Evolutionary conservation across 805 yeast genomes (phyloP), one percentile per base, ranked within the genome.

Genomic region (Danielia reshetovae): DNA sequence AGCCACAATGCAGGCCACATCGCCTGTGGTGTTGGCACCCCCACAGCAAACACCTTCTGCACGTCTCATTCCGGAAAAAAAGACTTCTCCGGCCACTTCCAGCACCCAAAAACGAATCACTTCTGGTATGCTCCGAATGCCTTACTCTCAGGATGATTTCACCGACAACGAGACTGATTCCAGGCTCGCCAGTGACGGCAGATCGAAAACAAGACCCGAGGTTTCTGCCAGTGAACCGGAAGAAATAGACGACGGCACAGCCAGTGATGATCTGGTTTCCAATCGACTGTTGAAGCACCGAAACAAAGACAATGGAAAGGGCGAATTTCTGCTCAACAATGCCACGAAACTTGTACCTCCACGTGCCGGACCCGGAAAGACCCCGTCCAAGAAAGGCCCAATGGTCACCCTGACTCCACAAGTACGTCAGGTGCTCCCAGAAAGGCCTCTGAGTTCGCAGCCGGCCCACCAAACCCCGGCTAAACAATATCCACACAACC

Each of bases 51-150:
- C 36, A 13, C 7, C 18, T 8, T 10, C 37, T 17, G 48, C 46
- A 21, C 37, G 39, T 8, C 27, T 51, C 9, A 59, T 65, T 13
- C 72, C 72, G 1, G 44, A 48, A 16, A 66, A 66, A 36, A 30
- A 36, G 11, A 12, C 29, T 13, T 40, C 48, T 7, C 48, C 46
- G 1, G 32, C 32, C 13, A 37, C 39, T 15, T 51, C 48, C 8
- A 40, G 36, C 9, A 39, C 42, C 15, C 48, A 46, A 4, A 35
- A 29, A 11, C 47, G 70, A 18, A 62, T 66, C 23, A 66, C 71
- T 7, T 63, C 70, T 1, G 72, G 72, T 4, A 66, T 66, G 72
- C 51, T 66, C 18, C 53, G 43, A 22, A 48, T 54, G 12, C 71
- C 72, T 1, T 45, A 53, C 5, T 29, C 30, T 5, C 24, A 26